A percentile compares a stretch with the other conserved stretches of the same genome.
Conservation (phyloP, 2,329 filamentous ascomycete genomes). For the Cryphonectria carpinicola region DNA sequence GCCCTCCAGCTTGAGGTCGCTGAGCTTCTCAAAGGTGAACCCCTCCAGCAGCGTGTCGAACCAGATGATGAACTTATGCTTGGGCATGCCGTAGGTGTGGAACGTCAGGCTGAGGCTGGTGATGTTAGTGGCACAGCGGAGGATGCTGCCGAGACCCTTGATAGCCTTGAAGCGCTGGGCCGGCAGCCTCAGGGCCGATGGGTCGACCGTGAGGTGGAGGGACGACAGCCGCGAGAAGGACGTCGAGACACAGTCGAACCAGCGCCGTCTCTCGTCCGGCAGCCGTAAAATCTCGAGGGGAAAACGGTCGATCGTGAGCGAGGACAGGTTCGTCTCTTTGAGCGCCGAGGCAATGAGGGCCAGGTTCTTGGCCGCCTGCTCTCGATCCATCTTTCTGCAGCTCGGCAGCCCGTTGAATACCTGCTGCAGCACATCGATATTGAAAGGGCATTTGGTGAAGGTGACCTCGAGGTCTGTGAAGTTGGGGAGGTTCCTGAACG, state of each 20-base stretch:
- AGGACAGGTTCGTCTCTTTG: constrained; percentile 41
- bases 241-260: constrained; percentile 45
- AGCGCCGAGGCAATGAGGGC: constrained; percentile 45
- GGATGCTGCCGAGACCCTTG: constrained; percentile 48
- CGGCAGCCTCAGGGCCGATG: constrained; percentile 43
- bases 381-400: constrained; percentile 45
- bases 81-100: constrained; percentile 44
- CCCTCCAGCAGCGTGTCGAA: constrained; percentile 45
- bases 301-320: constrained; percentile 48
- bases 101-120: constrained; percentile 47
- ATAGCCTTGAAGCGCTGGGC: constrained; percentile 44
- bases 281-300: constrained; percentile 48
- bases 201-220: constrained; percentile 47
- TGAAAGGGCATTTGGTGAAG: constrained; percentile 46
- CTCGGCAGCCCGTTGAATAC: constrained; percentile 42
- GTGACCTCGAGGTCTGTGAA: constrained; percentile 46
- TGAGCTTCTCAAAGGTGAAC: constrained; percentile 44
- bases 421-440: constrained; percentile 43
- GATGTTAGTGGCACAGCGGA: constrained; percentile 44
- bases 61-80: constrained; percentile 45
- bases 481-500: constrained; percentile 45
- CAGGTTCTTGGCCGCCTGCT: constrained; percentile 44
- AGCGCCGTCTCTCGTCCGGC: constrained; percentile 43
- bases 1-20: constrained; percentile 48
- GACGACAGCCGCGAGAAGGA: constrained; percentile 45